phyloP scores from a whole-genome alignment of 2,329 filamentous ascomycete species.

The Clarireedia hainanense region DNA sequence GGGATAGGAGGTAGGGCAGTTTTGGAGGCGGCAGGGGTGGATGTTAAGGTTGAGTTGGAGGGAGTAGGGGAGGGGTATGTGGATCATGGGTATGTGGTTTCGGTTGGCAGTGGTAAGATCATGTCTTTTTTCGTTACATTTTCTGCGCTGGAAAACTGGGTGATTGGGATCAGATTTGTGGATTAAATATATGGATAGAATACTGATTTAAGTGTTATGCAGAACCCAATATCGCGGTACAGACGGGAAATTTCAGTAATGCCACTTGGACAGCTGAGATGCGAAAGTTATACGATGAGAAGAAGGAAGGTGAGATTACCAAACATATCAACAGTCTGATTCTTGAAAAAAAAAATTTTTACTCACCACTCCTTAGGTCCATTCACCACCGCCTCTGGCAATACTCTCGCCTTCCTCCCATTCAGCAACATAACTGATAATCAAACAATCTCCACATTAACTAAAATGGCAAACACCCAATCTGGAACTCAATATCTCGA shows the following conservation, averaged over 20 bases:
- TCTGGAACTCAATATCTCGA: not conserved
- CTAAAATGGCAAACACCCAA: not conserved
- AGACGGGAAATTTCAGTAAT: constrained; percentile 6
- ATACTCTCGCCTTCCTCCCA: not conserved
- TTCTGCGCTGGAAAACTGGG: not conserved
- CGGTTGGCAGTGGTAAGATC: not conserved
- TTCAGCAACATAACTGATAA: not conserved
- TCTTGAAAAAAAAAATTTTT: not conserved
- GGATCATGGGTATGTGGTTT: constrained; percentile 29
- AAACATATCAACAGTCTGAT: not conserved
- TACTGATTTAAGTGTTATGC: not conserved
- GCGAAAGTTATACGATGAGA: not conserved
- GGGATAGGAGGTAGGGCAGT: constrained; percentile 40
- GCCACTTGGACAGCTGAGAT: constrained; percentile 6
- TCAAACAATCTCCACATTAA: not conserved
- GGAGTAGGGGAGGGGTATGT: constrained; percentile 45
- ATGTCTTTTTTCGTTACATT: no score
- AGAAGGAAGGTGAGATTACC: not conserved
- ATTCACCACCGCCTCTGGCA: constrained; percentile 3
- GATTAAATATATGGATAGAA: not conserved
- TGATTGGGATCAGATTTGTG: not conserved
- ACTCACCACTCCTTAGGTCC: not conserved
- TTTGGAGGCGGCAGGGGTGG: constrained; percentile 37
- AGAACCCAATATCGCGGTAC: not conserved
- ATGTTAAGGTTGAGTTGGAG: constrained; percentile 35